Evolutionary conservation across 257 asterid species (phyloP), one percentile per base, ranked within the genome.

Genomic region (Solanum arcanum): DNA sequence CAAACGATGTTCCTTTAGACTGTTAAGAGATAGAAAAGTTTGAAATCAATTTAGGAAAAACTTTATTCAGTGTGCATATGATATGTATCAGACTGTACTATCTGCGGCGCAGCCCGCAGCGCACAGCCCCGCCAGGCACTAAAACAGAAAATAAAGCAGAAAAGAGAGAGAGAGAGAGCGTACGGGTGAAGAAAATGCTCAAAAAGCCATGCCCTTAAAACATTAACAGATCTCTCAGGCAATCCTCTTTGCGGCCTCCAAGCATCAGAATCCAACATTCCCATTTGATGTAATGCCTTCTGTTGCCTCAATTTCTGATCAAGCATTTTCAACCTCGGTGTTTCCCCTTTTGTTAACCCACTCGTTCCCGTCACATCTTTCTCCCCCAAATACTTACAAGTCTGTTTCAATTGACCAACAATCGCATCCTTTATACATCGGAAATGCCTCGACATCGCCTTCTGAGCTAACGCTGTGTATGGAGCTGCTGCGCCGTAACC

Each of bases 111-210:
- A 59, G 66, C 66, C 66, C n/a, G n/a, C 21, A 49, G 60, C 21
- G 7, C 60, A 6, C 60, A 52, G 60, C 62, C n/a, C 62, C 12
- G 5, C 85, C 85, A 81, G 85, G 85, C 69, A 49, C 46, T 33
- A 47, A 68, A 81, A 49, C 16, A 49, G 86, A 62, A 64, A 64
- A 11, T 64, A 11, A n/a, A 49, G 12, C 39, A 25, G 25, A 62
- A n/a, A 18, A 12, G 49, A 73, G 84, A 35, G 42, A 84, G 74
- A 81, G 75, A 60, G 23, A 66, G 68, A 46, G 62, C 73, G 46
- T 95, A 95, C 98, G 99, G 99, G 76, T 93, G 92, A 31, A 96
- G 96, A 84, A 96, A 96, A 88, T 96, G 98, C 88, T 94, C 98
- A 77, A 94, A 96, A 74, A 96, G 98, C 98, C 98, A 96, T 4